phyloP scores from a whole-genome alignment of 2,329 filamentous ascomycete genomes.

The Metarhizium sp. region DNA sequence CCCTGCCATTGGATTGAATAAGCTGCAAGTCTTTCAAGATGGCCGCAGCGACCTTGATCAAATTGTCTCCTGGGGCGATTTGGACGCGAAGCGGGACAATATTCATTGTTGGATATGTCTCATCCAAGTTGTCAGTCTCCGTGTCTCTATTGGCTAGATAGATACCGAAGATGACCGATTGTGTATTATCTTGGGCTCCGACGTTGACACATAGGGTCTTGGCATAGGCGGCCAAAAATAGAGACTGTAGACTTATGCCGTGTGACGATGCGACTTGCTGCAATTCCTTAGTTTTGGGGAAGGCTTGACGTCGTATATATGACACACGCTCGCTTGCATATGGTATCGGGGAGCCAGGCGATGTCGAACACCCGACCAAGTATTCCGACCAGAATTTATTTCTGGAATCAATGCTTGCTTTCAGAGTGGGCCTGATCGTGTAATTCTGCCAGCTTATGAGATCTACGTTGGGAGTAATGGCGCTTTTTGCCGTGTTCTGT shows the following conservation, averaged over 20 bases:
- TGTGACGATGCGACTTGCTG: conserved; percentile 29
- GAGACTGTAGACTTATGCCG: conserved; percentile 60
- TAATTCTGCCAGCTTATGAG: conserved; percentile 19
- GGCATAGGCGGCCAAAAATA: conserved; percentile 67
- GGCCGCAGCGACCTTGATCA: conserved; percentile 42
- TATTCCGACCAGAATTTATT: conserved; percentile 34
- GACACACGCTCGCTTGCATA: conserved; percentile 11
- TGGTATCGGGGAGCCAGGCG: not conserved
- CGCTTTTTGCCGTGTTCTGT: conserved; percentile 5
- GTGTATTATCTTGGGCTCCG: not conserved
- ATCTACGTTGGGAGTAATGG: conserved; percentile 1
- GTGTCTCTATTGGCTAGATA: conserved; percentile 72
- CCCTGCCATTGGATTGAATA: conserved; percentile 41
- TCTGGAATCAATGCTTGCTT: conserved; percentile 9
- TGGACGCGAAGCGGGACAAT: conserved; percentile 62
- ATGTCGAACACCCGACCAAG: conserved; percentile 13
- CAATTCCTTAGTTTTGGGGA: conserved; percentile 26
- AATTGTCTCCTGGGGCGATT: conserved; percentile 14
- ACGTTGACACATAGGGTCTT: conserved; percentile 26
- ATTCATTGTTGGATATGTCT: conserved; percentile 63
- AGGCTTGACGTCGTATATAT: conserved; percentile 36
- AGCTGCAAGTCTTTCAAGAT: conserved; percentile 60
- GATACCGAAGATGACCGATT: conserved; percentile 56
- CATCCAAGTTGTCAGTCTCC: conserved; percentile 32
- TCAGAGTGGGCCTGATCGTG: conserved; percentile 6